These are phyloP conservation scores for Ceratobasidium sp. DNA, from an alignment of 1,284 basidiomycete species.

Conservation along the genomic window DNA sequence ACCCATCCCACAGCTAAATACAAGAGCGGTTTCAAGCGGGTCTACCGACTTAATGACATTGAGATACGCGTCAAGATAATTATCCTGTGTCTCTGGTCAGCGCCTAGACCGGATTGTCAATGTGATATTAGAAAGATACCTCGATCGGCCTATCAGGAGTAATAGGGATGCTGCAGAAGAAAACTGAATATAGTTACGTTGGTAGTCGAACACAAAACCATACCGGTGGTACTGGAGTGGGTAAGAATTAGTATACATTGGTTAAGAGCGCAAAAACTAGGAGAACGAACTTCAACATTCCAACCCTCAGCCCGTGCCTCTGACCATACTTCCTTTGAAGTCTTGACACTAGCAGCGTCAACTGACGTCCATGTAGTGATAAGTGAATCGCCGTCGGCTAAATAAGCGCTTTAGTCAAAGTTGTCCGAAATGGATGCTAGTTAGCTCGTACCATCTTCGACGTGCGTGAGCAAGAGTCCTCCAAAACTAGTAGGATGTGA, in stretches of 20 bases:
- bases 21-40: slow-evolving; percentile 84
- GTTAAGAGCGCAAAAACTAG: too few relatives aligned
- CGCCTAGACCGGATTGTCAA: background rate
- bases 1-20: slow-evolving; percentile 98
- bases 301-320: slow-evolving; percentile 86
- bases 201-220: slow-evolving; percentile 45
- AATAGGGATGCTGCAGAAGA: slow-evolving; percentile 84
- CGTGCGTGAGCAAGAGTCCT: slow-evolving; percentile 93
- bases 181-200: background rate
- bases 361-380: slow-evolving; percentile 96
- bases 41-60: slow-evolving; percentile 86
- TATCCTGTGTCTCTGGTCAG: slow-evolving; percentile 69
- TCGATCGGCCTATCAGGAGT: slow-evolving; percentile 91
- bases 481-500: slow-evolving; percentile 73
- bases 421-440: background rate
- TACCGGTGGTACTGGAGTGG: slow-evolving; percentile 74
- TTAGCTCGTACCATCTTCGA: slow-evolving; percentile 77
- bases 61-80: slow-evolving; percentile 95
- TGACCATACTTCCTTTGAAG: slow-evolving; percentile 90
- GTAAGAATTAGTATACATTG: slow-evolving; percentile 3
- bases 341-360: slow-evolving; percentile 87
- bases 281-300: slow-evolving; percentile 81
- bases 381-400: slow-evolving; percentile 84
- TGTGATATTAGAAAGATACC: slow-evolving; percentile 57
- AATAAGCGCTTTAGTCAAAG: slow-evolving; percentile 38